phyloP scores from a whole-genome alignment of 2,329 filamentous ascomycete species.

The Coleophoma cylindrospora region DNA sequence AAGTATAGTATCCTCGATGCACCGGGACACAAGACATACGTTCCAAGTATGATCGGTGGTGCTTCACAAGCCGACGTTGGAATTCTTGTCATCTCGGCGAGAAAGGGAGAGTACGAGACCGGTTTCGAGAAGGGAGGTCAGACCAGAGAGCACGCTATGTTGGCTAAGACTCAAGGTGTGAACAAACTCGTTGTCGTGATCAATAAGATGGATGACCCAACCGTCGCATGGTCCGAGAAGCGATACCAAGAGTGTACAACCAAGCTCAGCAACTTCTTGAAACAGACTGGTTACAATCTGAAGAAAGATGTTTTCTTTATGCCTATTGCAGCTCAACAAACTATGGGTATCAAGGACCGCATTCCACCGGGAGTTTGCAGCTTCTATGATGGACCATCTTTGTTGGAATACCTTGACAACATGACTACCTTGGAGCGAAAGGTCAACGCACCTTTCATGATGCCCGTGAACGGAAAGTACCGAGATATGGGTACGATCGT shows the following conservation, averaged over 20 bases:
- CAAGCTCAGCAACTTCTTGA: slow-evolving; percentile 84
- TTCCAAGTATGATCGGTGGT: slow-evolving; percentile 97
- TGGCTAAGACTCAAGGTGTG: slow-evolving; percentile 97
- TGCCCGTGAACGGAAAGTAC: slow-evolving; percentile 95
- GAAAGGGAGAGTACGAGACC: slow-evolving; percentile 98
- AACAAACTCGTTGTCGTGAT: slow-evolving; percentile 93
- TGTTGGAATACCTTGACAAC: slow-evolving; percentile 91
- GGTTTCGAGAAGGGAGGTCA: slow-evolving; percentile 96
- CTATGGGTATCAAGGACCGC: slow-evolving; percentile 81
- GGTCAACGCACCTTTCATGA: slow-evolving; percentile 98
- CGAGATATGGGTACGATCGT: slow-evolving; percentile 96
- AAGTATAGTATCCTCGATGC: slow-evolving; percentile 96
- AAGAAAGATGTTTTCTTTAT: slow-evolving; percentile 94
- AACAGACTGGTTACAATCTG: slow-evolving; percentile 87
- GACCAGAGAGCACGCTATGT: slow-evolving; percentile 93
- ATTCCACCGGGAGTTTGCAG: slow-evolving; percentile 70
- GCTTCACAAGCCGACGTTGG: slow-evolving; percentile 91
- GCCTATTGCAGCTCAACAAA: slow-evolving; percentile 89
- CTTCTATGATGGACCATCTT: slow-evolving; percentile 85
- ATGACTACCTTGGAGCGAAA: slow-evolving; percentile 95
- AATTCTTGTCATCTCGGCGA: slow-evolving; percentile 90
- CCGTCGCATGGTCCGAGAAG: slow-evolving; percentile 91
- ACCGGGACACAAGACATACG: slow-evolving; percentile 95
- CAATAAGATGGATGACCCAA: slow-evolving; percentile 99
- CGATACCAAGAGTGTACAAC: slow-evolving; percentile 90